phyloP scores from a whole-genome alignment of 2,329 filamentous ascomycete genomes.

The Sarocladium oryzae region DNA sequence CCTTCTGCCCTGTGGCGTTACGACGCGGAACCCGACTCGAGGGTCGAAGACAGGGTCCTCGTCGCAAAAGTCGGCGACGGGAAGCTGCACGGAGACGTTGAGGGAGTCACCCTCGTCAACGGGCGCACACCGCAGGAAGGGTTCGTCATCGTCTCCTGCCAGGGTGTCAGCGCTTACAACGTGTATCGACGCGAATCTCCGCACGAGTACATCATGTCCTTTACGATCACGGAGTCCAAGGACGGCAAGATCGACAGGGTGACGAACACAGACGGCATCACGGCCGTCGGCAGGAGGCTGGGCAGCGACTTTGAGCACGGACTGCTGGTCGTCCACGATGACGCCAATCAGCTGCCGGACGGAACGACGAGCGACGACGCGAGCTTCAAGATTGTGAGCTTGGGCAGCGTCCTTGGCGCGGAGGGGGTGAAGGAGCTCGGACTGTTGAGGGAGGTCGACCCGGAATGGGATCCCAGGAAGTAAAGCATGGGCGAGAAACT shows the following conservation, averaged over 20 bases:
- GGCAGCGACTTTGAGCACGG: slow-evolving; percentile 36
- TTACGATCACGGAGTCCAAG: slow-evolving; percentile 36
- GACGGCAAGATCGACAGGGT: slow-evolving; percentile 40
- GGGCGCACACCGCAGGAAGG: slow-evolving; percentile 36
- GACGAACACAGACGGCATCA: slow-evolving; percentile 46
- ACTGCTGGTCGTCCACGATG: slow-evolving; percentile 45
- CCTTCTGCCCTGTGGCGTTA: slow-evolving; percentile 46
- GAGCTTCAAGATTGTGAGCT: slow-evolving; percentile 43
- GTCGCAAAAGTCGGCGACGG: slow-evolving; percentile 40
- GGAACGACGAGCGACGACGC: slow-evolving; percentile 39
- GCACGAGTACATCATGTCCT: slow-evolving; percentile 42
- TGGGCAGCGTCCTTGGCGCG: slow-evolving; percentile 32
- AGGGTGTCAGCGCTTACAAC: slow-evolving; percentile 47
- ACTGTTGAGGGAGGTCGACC: slow-evolving; percentile 28
- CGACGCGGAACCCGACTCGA: slow-evolving; percentile 38
- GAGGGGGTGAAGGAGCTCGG: slow-evolving; percentile 16
- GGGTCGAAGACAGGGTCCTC: slow-evolving; percentile 24
- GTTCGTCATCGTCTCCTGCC: slow-evolving; percentile 45
- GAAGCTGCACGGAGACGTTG: slow-evolving; percentile 44
- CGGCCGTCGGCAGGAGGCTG: slow-evolving; percentile 37
- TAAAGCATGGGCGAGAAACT: too few relatives aligned
- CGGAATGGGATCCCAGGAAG: slow-evolving; percentile 32
- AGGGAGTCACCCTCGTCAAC: slow-evolving; percentile 45
- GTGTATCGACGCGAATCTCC: slow-evolving; percentile 42
- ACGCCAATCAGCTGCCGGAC: slow-evolving; percentile 41